A percentile compares a stretch with the other conserved stretches of the same genome.
These are phyloP conservation scores for Clavispora vitiphila DNA, from an alignment of 805 yeast genomes.

Conservation along the genomic window DNA sequence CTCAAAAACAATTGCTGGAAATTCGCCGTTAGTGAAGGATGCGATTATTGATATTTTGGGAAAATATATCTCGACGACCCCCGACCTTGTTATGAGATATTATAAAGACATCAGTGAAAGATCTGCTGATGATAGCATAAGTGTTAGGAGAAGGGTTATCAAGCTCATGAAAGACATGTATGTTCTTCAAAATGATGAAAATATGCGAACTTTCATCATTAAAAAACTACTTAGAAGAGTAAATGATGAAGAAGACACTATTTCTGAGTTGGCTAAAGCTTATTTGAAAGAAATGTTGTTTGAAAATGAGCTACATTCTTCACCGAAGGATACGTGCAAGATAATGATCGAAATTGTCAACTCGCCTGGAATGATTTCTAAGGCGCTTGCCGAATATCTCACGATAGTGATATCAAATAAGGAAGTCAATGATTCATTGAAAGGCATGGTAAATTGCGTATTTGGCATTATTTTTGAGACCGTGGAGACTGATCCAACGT, in stretches of 20 bases:
- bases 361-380: not conserved
- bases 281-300: constrained; percentile 27
- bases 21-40: constrained; percentile 69
- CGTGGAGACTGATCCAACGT: not conserved
- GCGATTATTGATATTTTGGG: constrained; percentile 67
- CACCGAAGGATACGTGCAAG: not conserved
- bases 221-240: constrained; percentile 49
- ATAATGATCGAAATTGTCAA: not conserved
- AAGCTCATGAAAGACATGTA: constrained; percentile 48
- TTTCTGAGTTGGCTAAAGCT: constrained; percentile 36
- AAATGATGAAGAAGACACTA: constrained; percentile 66
- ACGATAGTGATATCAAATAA: not conserved
- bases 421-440: not conserved
- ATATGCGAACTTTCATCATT: constrained; percentile 38
- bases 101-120: constrained; percentile 46
- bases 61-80: constrained; percentile 39
- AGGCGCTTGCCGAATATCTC: not conserved
- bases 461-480: constrained; percentile 4
- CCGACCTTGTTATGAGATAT: constrained; percentile 43
- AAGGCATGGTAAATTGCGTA: not conserved
- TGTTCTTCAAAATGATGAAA: constrained; percentile 21
- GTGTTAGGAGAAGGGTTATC: constrained; percentile 61
- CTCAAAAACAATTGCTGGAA: constrained; percentile 47
- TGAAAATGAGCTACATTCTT: not conserved
- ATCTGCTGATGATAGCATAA: constrained; percentile 54